Evolutionary conservation across 1,139 yeast genomes (phyloP).

Genomic region (Yamadazyma taylorii): DNA sequence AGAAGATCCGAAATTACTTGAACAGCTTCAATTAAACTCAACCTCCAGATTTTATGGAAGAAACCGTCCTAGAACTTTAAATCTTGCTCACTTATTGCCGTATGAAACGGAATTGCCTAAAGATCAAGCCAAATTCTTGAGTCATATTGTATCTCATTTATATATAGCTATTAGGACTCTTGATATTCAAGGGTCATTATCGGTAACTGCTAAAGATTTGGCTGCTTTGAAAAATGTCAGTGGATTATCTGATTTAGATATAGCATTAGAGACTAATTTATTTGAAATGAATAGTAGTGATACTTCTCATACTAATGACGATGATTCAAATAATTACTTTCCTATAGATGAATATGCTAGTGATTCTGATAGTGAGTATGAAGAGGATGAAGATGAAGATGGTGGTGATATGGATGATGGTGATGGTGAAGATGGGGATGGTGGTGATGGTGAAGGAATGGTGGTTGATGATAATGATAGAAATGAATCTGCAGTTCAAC

Average conservation of each 20-base stretch:
- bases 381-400: slow-evolving; percentile 28
- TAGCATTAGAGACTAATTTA: slow-evolving; percentile 56
- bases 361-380: slow-evolving; percentile 29
- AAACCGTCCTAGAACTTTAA: slow-evolving; percentile 50
- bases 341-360: slow-evolving; percentile 23
- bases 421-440: slow-evolving; percentile 28
- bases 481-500: slow-evolving; percentile 37
- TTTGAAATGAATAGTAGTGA: slow-evolving; percentile 27
- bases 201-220: slow-evolving; percentile 65
- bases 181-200: slow-evolving; percentile 73
- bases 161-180: slow-evolving; percentile 76
- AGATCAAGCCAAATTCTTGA: slow-evolving; percentile 73
- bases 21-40: slow-evolving; percentile 44
- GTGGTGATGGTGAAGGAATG: slow-evolving; percentile 38
- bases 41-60: slow-evolving; percentile 60
- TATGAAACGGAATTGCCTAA: slow-evolving; percentile 68
- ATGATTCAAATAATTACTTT: slow-evolving; percentile 21
- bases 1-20: slow-evolving; percentile 42
- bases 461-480: slow-evolving; percentile 30
- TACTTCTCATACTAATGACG: slow-evolving; percentile 17
- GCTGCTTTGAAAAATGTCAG: slow-evolving; percentile 35
- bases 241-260: slow-evolving; percentile 46
- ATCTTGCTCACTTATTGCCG: slow-evolving; percentile 67
- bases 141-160: slow-evolving; percentile 76
- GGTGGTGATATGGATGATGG: slow-evolving; percentile 27